Percentiles rank a stretch among this genome's conserved stretches.
phyloP scores from a whole-genome alignment of 495 filamentous ascomycete species.

The Physcia stellaris region DNA sequence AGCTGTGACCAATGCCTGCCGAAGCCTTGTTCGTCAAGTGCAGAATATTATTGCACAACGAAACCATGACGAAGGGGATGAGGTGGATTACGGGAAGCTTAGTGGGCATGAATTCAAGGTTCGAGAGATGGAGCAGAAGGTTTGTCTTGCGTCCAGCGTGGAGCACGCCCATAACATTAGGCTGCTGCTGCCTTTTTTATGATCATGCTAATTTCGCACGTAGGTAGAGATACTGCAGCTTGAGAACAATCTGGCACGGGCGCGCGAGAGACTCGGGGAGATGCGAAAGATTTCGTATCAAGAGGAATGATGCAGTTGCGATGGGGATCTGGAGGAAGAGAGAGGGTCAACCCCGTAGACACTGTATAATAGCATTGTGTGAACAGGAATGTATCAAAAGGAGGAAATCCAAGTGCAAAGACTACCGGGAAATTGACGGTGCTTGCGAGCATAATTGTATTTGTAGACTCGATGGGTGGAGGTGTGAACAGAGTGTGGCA shows the following conservation, averaged over 20 bases:
- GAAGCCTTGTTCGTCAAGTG: slow-evolving; percentile 79
- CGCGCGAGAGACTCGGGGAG: slow-evolving; percentile 76
- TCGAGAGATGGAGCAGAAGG: slow-evolving; percentile 98
- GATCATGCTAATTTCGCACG: slow-evolving; percentile 7
- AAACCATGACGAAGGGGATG: slow-evolving; percentile 62
- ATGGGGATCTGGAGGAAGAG: too few species aligned
- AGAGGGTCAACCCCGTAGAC: too few species aligned
- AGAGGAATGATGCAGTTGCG: too few species aligned
- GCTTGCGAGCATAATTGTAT: too few species aligned
- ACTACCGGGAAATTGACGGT: too few species aligned
- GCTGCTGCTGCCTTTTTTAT: too few species aligned
- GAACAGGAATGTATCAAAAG: too few species aligned
- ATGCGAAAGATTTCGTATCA: slow-evolving; percentile 99
- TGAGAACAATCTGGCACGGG: slow-evolving; percentile 72
- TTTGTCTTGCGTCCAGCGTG: slow-evolving; percentile 12
- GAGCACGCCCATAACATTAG: too few species aligned
- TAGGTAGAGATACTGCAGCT: slow-evolving; percentile 96
- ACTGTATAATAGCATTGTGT: too few species aligned
- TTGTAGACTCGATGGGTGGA: too few species aligned
- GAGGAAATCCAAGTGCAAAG: too few species aligned
- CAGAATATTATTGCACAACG: slow-evolving; percentile 84
- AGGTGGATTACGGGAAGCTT: slow-evolving; percentile 76
- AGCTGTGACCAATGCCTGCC: slow-evolving; percentile 80
- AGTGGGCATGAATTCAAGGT: slow-evolving; percentile 96
- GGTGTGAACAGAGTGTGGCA: too few species aligned